A percentile compares a stretch with the other conserved stretches of the same genome.
Evolutionary conservation across 441 rosid genomes (phyloP).

Genomic region (Adansonia rubrostipa): DNA sequence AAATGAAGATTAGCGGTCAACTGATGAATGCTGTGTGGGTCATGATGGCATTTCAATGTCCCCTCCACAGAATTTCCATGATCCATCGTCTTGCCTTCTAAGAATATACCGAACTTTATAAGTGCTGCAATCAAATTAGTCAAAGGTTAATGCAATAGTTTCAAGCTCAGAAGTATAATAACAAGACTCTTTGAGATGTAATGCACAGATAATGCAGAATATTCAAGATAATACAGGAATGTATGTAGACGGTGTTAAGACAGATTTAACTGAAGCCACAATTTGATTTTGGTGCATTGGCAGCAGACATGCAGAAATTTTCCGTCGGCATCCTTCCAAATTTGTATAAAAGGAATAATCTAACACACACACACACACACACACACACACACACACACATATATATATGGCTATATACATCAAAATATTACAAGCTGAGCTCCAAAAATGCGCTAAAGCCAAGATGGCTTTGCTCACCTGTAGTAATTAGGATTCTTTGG

Average conservation of each 20-base stretch:
- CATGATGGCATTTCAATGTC: conserved; percentile 60
- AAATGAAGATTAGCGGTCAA: too few species aligned
- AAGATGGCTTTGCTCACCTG: conserved; percentile 48
- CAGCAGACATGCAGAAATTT: too few species aligned
- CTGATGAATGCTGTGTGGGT: conserved; percentile 18
- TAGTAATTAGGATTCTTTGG: conserved; percentile 77
- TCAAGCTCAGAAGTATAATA: not conserved
- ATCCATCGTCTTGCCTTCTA: conserved; percentile 79
- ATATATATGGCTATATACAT: too few species aligned
- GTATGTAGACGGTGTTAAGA: not conserved
- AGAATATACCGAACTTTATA: conserved; percentile 73
- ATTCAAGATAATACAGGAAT: not conserved
- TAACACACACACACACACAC: too few species aligned
- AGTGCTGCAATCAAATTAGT: conserved; percentile 48
- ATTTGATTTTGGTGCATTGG: not conserved
- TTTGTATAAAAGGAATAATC: too few species aligned
- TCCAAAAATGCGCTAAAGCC: not conserved
- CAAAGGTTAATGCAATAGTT: not conserved
- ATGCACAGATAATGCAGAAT: not conserved
- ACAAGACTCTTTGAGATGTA: too few species aligned
- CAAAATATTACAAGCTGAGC: not conserved
- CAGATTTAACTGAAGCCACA: not conserved
- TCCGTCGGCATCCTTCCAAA: too few species aligned
- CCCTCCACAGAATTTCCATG: conserved; percentile 80
- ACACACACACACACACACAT: too few species aligned